Percentiles rank a stretch among this genome's conserved stretches.
phyloP scores from a whole-genome alignment of 1,139 yeast genomes.

The Saccharomyces uvarum region DNA sequence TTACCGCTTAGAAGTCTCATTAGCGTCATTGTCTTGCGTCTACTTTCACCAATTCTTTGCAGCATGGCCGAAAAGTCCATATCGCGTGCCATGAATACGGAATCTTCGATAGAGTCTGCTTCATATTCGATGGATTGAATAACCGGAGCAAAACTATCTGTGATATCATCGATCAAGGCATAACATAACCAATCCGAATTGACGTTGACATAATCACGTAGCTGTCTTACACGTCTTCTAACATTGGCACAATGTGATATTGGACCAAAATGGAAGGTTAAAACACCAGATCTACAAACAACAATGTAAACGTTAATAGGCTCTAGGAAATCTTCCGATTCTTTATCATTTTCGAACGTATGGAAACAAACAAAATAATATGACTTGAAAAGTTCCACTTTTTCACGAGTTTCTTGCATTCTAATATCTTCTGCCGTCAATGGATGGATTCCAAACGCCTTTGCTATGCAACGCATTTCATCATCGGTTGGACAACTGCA shows the following conservation, averaged over 20 bases:
- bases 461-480: constrained; percentile 56
- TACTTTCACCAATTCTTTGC: constrained; percentile 78
- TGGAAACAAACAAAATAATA: constrained; percentile 80
- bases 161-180: constrained; percentile 87
- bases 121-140: constrained; percentile 81
- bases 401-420: constrained; percentile 80
- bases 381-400: constrained; percentile 66
- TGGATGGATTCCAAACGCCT: constrained; percentile 78
- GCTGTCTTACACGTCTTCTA: constrained; percentile 83
- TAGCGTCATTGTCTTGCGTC: constrained; percentile 85
- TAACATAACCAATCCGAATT: constrained; percentile 92
- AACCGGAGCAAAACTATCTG: constrained; percentile 89
- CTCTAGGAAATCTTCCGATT: constrained; percentile 74
- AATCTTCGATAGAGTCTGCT: constrained; percentile 87
- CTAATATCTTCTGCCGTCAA: constrained; percentile 79
- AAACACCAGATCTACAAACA: constrained; percentile 75
- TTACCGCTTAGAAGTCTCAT: constrained; percentile 87
- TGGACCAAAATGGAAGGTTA: constrained; percentile 82
- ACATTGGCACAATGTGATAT: constrained; percentile 78
- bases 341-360: constrained; percentile 68
- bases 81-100: constrained; percentile 57
- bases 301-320: constrained; percentile 84
- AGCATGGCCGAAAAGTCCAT: constrained; percentile 66
- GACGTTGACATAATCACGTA: constrained; percentile 79
- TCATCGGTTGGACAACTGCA: constrained; percentile 62